Conservation (phyloP, 139 green algal genomes). For the Coelastrella sp. region DNA sequence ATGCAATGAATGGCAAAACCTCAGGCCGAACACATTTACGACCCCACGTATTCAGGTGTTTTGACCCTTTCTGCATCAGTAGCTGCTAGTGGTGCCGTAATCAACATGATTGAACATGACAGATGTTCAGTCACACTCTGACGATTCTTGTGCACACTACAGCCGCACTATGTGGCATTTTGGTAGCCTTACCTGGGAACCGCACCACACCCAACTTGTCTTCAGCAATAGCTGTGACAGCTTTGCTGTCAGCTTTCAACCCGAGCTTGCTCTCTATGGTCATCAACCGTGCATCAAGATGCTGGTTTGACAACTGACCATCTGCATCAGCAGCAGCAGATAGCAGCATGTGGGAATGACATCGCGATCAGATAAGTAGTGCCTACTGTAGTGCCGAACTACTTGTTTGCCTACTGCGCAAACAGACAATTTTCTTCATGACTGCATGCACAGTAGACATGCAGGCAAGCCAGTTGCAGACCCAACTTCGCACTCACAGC, state of each 20-base stretch:
- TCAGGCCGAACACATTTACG: neutral
- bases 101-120: too few species aligned
- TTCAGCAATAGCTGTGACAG: neutral
- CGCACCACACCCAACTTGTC: neutral
- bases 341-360: too few species aligned
- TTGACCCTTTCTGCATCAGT: neutral
- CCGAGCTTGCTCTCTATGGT: slow-evolving; percentile 4
- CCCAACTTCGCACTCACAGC: neutral
- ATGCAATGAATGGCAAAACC: neutral
- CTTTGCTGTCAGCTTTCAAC: neutral
- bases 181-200: too few species aligned
- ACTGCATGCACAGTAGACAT: neutral
- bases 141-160: too few species aligned
- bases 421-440: too few species aligned
- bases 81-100: too few species aligned
- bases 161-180: too few species aligned
- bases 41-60: neutral
- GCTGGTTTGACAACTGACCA: neutral
- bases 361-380: too few species aligned
- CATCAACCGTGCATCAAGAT: neutral
- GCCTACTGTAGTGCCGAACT: too few species aligned
- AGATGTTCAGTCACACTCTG: too few species aligned
- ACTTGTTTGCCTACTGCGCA: too few species aligned
- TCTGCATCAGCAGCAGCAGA: slow-evolving; percentile 4
- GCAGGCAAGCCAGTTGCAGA: too few species aligned